These are phyloP conservation scores for Metschnikowia continentalis DNA, from an alignment of 805 yeast genomes.

Conservation along the genomic window DNA sequence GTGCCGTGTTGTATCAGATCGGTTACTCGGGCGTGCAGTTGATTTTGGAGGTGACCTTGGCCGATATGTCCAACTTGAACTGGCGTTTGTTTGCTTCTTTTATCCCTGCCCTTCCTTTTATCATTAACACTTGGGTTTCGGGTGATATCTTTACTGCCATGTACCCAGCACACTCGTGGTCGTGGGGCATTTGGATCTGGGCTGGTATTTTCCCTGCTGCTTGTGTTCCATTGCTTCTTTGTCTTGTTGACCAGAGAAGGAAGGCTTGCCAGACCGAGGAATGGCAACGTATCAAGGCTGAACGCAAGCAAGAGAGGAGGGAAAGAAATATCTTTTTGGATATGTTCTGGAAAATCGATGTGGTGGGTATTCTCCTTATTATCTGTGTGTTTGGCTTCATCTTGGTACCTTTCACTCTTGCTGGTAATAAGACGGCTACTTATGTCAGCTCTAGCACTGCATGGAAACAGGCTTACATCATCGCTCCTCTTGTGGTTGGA, in stretches of 20 bases:
- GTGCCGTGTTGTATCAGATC: slow-evolving; percentile 45
- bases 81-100: slow-evolving; percentile 68
- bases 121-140: slow-evolving; percentile 75
- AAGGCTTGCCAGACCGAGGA: slow-evolving; percentile 52
- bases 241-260: slow-evolving; percentile 53
- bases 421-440: slow-evolving; percentile 39
- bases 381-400: slow-evolving; percentile 58
- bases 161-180: slow-evolving; percentile 57
- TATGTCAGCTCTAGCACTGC: slow-evolving; percentile 23
- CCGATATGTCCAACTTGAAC: slow-evolving; percentile 64
- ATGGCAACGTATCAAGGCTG: slow-evolving; percentile 39
- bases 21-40: slow-evolving; percentile 64
- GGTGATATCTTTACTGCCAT: slow-evolving; percentile 50
- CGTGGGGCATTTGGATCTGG: slow-evolving; percentile 67
- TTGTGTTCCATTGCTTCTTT: slow-evolving; percentile 53
- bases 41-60: slow-evolving; percentile 51
- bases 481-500: slow-evolving; percentile 71
- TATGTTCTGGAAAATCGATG: slow-evolving; percentile 60
- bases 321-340: slow-evolving; percentile 23
- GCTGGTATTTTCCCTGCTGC: slow-evolving; percentile 69
- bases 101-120: slow-evolving; percentile 65
- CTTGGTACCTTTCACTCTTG: slow-evolving; percentile 69
- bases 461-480: slow-evolving; percentile 60
- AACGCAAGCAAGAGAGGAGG: slow-evolving; percentile 30
- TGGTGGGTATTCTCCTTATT: slow-evolving; percentile 56